Conservation (phyloP, 352 stramenopile genomes). For the Ophiocytium majus region DNA sequence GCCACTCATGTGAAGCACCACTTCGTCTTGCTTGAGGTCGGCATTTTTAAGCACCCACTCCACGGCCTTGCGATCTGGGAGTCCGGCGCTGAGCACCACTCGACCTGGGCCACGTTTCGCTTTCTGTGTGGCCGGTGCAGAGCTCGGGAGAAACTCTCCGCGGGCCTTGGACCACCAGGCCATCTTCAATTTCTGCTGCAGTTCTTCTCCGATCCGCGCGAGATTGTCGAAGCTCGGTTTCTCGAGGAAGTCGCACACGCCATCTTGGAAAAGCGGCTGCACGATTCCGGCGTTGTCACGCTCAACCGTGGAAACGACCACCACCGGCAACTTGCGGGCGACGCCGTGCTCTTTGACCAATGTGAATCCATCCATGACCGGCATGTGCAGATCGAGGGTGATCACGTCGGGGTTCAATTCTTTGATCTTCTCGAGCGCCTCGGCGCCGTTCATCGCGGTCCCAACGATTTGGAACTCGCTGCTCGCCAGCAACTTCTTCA, state of each 20-base stretch:
- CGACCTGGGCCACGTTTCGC: background rate
- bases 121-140: background rate
- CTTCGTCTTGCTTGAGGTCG: background rate
- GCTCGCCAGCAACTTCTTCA: background rate
- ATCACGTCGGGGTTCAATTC: conserved; percentile 13
- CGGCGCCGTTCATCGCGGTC: background rate
- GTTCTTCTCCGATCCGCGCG: background rate
- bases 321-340: background rate
- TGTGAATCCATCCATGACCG: background rate
- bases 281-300: background rate
- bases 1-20: background rate
- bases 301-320: background rate
- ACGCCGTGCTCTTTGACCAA: background rate
- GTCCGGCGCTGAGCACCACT: background rate
- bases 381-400: conserved; percentile 11
- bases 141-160: background rate
- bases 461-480: background rate
- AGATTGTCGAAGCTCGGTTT: conserved; percentile 2
- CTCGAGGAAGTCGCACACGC: conserved; percentile 2
- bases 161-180: background rate
- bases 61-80: background rate
- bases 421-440: background rate
- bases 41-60: background rate
- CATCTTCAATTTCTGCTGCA: conserved; percentile 10
- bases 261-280: background rate